Base-by-base conservation (phyloP, 2,329 filamentous ascomycete genomes). In the Talaromyces sp. region DNA sequence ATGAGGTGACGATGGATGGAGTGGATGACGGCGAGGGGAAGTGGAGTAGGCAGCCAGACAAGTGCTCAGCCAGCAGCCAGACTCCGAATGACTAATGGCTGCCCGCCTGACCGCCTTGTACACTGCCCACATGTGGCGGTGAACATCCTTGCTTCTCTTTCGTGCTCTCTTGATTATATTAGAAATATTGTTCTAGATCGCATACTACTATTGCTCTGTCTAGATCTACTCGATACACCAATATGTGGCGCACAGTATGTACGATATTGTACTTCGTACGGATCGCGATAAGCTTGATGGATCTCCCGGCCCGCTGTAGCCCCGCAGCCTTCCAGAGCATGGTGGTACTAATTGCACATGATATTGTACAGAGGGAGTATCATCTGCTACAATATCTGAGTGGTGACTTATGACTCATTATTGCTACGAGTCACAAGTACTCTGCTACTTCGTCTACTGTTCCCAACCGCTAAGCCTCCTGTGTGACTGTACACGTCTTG, bases 1-100 rank as follows among this genome's bases (percentile, higher is more conserved):
- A 69, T 69, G 70, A 13, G 3, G 19, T 65, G 66, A 69, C 67
- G 72, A 72, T 72, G 72, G 72, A 73, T 72, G 71, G 68, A 52
- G 61, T 49, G 19, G 45, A 52, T 52, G 49, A 52, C 43, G 61
- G 61, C 11, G 31, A 37, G 52, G 52, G 52, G 52, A 56, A 56
- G 52, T 56, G 52, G 43, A 54, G 31, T 35, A 60, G 39, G 66
- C 66, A 66, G 67, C 65, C 61, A 50, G 62, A 61, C 56, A 39
- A 63, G 58, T 22, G 64, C 65, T 50, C 22, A 31, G 22, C 24
- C 47, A 49, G 24, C 61, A 35, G 61, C 61, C 49, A 39, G 47
- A 39, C 47, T 50, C 54, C 54, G n/a, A 41, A 37, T 57, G 54
- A 57, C 54, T 39, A 22, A 22, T 57, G 19, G 16, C 31, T 57